Evolutionary conservation across 129 eudicot species (phyloP), one percentile per base, ranked within the genome.

Genomic region (Centaurea solstitialis): DNA sequence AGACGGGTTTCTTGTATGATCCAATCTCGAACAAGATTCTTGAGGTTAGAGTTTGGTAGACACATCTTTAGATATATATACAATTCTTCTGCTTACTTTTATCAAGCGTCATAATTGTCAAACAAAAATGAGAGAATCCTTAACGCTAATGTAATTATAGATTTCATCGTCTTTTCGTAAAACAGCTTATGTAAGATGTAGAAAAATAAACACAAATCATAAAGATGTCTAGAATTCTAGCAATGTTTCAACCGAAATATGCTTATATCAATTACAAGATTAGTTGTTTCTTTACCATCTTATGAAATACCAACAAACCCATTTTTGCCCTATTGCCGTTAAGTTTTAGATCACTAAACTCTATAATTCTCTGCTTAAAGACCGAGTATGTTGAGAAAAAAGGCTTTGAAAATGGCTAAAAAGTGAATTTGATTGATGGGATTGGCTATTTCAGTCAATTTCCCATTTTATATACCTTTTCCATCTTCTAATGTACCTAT

Each of bases 31-130:
- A 73, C 75, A 74, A 75, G 43, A 70, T 57, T 74, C 71, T 83
- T 82, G 77, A 71, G 78, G 85, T 50, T 70, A 82, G 85, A 75
- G 81, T 76, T 81, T 64, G 71, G 53, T 61, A 7, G 82, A 75
- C 71, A 69, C 76, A 62, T 41, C 2, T 76, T 37, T 30, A 30
- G 1, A 30, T 30, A 30, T 30, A 33, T 70, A 76, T 53, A 67
- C 76, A 65, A 65, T 41, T 74, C 26, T 62, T 62, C 10, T 62
- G 28, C 28, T 20, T 62, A 62, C 26, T 62, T 62, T 4, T 7
- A 62, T 74, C 71, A 70, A 57, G 72, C 38, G 37, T 45, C 75
- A 41, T 15, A 76, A 71, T 76, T 76, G 73, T 43, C 73, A n/a
- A 76, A 37, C 13, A n/a, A 67, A 74, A n/a, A 28, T 76, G 81